These are phyloP conservation scores for Spatholobus suberectus DNA, from an alignment of 306 rosid species.

Conservation along the genomic window DNA sequence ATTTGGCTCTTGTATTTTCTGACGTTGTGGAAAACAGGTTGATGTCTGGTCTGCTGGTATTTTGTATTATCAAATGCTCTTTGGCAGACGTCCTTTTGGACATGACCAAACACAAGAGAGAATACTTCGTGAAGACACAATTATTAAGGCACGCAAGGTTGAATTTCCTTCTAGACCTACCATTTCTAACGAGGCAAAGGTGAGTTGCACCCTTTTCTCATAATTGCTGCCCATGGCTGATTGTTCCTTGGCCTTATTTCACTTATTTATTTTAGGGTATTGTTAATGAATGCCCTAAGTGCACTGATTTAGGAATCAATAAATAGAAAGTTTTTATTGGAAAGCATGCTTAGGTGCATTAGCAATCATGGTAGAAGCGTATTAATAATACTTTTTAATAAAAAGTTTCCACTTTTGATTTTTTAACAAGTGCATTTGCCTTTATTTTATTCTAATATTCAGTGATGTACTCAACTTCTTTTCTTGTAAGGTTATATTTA, in stretches of 20 bases:
- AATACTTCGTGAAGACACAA: slow-evolving; percentile 97
- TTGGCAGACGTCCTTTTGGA: slow-evolving; percentile 96
- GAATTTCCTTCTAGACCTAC: slow-evolving; percentile 93
- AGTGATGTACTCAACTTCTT: background rate
- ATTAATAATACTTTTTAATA: background rate
- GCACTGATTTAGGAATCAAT: background rate
- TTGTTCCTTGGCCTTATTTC: background rate
- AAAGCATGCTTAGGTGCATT: background rate
- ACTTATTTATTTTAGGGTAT: background rate
- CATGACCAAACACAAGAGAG: slow-evolving; percentile 97
- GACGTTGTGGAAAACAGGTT: slow-evolving; percentile 69
- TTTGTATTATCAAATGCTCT: slow-evolving; percentile 93
- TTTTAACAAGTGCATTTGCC: background rate
- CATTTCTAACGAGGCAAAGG: slow-evolving; percentile 96
- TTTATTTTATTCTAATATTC: slow-evolving; percentile 19
- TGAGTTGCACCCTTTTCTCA: slow-evolving; percentile 48
- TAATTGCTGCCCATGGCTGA: slow-evolving; percentile 7
- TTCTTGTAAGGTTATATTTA: slow-evolving; percentile 24
- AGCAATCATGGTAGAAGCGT: background rate
- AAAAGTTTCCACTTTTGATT: background rate
- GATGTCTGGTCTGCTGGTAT: slow-evolving; percentile 99
- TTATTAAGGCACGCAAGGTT: slow-evolving; percentile 94
- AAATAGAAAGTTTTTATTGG: background rate
- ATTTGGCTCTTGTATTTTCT: slow-evolving; percentile 9
- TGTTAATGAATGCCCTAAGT: background rate